A percentile compares a stretch with the other conserved stretches of the same genome.
These are phyloP conservation scores for Tieghemostelium lacteum DNA, from an alignment of 78 protist genomes.

Conservation along the genomic window DNA sequence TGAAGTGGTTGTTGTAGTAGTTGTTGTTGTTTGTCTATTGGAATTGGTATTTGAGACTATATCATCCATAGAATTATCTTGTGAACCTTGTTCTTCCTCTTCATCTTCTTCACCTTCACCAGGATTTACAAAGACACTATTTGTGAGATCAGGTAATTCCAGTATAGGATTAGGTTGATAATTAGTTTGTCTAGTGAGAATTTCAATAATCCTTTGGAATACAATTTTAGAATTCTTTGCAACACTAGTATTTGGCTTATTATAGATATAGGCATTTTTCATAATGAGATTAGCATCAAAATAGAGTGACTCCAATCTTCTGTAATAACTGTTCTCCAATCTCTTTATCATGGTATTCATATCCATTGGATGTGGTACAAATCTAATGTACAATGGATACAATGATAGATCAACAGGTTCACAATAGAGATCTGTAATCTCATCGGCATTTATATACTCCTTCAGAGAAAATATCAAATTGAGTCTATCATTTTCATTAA, in stretches of 20 bases:
- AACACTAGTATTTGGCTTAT: slow-evolving; percentile 46
- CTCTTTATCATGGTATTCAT: slow-evolving; percentile 17
- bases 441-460: slow-evolving; percentile 5
- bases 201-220: not conserved
- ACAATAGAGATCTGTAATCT: slow-evolving; percentile 20
- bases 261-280: slow-evolving; percentile 57
- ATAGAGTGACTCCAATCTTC: slow-evolving; percentile 38
- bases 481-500: not conserved
- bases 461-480: not conserved
- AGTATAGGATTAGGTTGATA: not conserved
- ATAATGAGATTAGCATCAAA: slow-evolving; percentile 48
- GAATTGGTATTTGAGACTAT: not conserved
- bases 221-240: slow-evolving; percentile 46
- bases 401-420: slow-evolving; percentile 48
- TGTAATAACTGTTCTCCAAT: slow-evolving; percentile 26
- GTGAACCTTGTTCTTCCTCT: not conserved
- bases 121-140: not conserved
- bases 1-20: slow-evolving; percentile 24
- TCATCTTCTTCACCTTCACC: not conserved
- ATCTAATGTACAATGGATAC: slow-evolving; percentile 55
- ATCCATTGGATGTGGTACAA: slow-evolving; percentile 76
- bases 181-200: not conserved
- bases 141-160: not conserved
- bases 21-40: not conserved
- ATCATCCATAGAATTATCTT: not conserved